Conservation (phyloP, 2,329 filamentous ascomycete species). For the Allantophomopsis cytisporea region DNA sequence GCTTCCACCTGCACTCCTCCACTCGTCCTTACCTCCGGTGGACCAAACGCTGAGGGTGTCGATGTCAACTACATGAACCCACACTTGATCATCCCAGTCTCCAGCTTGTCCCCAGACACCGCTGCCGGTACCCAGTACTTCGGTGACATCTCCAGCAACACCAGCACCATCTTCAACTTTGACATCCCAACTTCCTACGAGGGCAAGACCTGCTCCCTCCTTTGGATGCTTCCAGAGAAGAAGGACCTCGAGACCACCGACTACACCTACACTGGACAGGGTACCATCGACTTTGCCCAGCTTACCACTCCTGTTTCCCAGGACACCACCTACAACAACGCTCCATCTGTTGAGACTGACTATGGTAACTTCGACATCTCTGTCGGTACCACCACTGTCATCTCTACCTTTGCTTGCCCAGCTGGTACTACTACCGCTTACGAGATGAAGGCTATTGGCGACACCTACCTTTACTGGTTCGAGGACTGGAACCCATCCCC, state of each 20-base stretch:
- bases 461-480: slow-evolving; percentile 43
- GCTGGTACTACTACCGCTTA: slow-evolving; percentile 35
- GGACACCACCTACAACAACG: slow-evolving; percentile 38
- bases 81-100: slow-evolving; percentile 47
- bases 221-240: slow-evolving; percentile 50
- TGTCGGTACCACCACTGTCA: slow-evolving; percentile 38
- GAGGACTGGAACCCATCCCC: slow-evolving; percentile 44
- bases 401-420: slow-evolving; percentile 39
- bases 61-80: slow-evolving; percentile 37
- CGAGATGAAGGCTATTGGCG: slow-evolving; percentile 34
- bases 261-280: slow-evolving; percentile 38
- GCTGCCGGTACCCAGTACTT: slow-evolving; percentile 38
- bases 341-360: slow-evolving; percentile 29
- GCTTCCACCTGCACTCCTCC: slow-evolving; percentile 6
- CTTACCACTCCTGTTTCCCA: slow-evolving; percentile 28
- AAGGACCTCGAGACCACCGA: slow-evolving; percentile 43
- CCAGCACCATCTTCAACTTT: slow-evolving; percentile 56
- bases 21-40: slow-evolving; percentile 18
- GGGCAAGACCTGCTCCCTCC: slow-evolving; percentile 45
- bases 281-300: slow-evolving; percentile 35
- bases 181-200: slow-evolving; percentile 39
- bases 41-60: slow-evolving; percentile 7
- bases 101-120: slow-evolving; percentile 35
- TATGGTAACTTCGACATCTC: slow-evolving; percentile 28
- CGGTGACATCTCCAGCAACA: slow-evolving; percentile 36